Percentiles rank a stretch among this genome's conserved stretches.
These are phyloP conservation scores for Gyromitra esculenta DNA, from an alignment of 2,329 filamentous ascomycete genomes.

Conservation along the genomic window DNA sequence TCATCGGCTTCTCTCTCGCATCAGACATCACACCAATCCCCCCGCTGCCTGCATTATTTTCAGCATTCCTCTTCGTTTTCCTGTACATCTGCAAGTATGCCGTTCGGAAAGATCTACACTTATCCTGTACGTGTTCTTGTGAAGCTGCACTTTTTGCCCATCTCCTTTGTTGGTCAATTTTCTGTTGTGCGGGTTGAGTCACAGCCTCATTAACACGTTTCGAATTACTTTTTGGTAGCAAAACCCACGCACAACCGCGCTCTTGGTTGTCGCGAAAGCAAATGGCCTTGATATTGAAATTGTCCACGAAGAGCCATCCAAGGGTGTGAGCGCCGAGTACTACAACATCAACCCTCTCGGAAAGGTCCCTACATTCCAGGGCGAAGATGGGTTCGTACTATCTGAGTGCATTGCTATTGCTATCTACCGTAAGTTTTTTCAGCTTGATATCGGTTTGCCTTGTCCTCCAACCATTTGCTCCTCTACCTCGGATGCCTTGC, in stretches of 20 bases:
- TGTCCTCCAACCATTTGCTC: conserved; percentile 56
- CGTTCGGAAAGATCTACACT: conserved; percentile 98
- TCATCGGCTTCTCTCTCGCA: conserved; percentile 37
- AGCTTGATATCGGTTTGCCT: conserved; percentile 7
- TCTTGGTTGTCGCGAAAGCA: conserved; percentile 95
- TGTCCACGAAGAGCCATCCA: conserved; percentile 74
- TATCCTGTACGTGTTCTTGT: conserved; percentile 70
- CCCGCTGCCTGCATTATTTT: conserved; percentile 25
- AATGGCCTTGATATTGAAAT: conserved; percentile 93
- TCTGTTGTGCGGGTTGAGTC: conserved; percentile 13
- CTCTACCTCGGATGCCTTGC: conserved; percentile 54
- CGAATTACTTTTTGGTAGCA: conserved; percentile 66
- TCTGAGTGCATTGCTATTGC: conserved; percentile 93
- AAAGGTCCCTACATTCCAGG: conserved; percentile 93
- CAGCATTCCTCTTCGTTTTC: conserved; percentile 25
- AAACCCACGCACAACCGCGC: conserved; percentile 88
- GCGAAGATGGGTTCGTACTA: conserved; percentile 88
- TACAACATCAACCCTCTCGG: conserved; percentile 84
- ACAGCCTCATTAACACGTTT: conserved; percentile 36
- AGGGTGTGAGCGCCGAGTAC: conserved; percentile 77
- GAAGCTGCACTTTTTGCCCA: conserved; percentile 42
- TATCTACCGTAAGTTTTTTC: conserved; percentile 85
- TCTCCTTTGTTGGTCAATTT: conserved; percentile 51
- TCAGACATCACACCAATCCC: conserved; percentile 42
- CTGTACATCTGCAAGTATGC: conserved; percentile 69